Base-by-base conservation (phyloP, 1,139 yeast genomes). In the Meyerozyma athensensis region DNA sequence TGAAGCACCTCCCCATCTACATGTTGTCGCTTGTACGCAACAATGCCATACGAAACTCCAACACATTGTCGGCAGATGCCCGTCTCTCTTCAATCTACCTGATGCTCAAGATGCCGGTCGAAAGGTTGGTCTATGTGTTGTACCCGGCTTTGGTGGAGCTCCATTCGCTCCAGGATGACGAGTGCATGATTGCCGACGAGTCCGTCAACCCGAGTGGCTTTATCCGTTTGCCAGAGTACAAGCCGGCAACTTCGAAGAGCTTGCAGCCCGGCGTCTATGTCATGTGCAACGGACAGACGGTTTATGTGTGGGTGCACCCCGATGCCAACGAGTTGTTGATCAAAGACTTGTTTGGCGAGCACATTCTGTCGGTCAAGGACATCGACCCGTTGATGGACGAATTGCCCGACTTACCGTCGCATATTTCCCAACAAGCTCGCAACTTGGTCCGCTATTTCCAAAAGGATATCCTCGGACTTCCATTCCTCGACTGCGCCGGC, bases 91-190 rank as follows among this genome's bases (percentile, higher is more conserved):
- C 80, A 37, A 65, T 76, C 38, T 74, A 71, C 48, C 67, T 69
- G 38, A 67, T 85, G 56, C 65, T 75, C 43, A 63, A 70, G 9
- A 68, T 77, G 62, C 79, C 86, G 16, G 58, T 81, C 21, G 81
- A 80, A 19, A 71, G 73, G 41, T 65, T 92, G 24, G 63, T 80
- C 32, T 75, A 77, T 43, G 80, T 78, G 44, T 67, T 92, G 37
- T 92, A 90, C 52, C 98, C 98, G 2, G 79, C 86, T 4, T 68
- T 92, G 43, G 70, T 86, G 33, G 87, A 86, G 31, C 59, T 90
- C 31, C 96, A 89, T 57, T 71, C 77, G 3, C 59, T 86, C 39
- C 66, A 63, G 7, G 83, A 77, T 6, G 65, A 63, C 3, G 86
- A 80, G 43, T 75, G 84, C 31, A 52, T 69, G 17, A 61, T 68